Evolutionary conservation across 2,329 filamentous ascomycete species (phyloP).

Genomic region (Clarireedia sp.): DNA sequence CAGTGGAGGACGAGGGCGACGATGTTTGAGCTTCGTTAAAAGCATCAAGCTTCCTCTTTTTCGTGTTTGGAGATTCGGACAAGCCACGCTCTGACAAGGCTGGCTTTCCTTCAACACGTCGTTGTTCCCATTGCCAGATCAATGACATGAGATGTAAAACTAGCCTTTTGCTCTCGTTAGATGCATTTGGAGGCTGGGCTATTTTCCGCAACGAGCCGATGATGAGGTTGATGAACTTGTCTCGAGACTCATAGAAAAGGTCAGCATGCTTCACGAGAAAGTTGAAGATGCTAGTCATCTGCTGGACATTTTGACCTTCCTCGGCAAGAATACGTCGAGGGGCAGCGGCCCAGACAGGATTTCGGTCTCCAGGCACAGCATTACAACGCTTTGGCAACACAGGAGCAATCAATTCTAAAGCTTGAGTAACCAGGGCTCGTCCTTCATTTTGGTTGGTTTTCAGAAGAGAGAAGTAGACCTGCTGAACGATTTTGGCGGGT

Average conservation of each 20-base stretch:
- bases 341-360: slow-evolving; percentile 81
- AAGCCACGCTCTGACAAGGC: slow-evolving; percentile 34
- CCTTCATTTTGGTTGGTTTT: slow-evolving; percentile 95
- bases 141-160: slow-evolving; percentile 85
- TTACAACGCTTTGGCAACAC: slow-evolving; percentile 80
- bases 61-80: slow-evolving; percentile 64
- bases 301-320: slow-evolving; percentile 89
- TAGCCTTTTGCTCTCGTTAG: slow-evolving; percentile 84
- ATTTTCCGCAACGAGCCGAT: slow-evolving; percentile 86
- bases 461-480: slow-evolving; percentile 86
- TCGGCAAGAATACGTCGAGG: slow-evolving; percentile 87
- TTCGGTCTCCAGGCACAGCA: slow-evolving; percentile 57
- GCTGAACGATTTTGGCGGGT: slow-evolving; percentile 87
- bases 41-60: slow-evolving; percentile 66
- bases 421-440: slow-evolving; percentile 83
- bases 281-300: slow-evolving; percentile 95
- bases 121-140: slow-evolving; percentile 89
- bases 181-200: slow-evolving; percentile 72
- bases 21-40: slow-evolving; percentile 40
- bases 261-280: slow-evolving; percentile 90
- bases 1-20: slow-evolving; percentile 45
- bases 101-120: slow-evolving; percentile 57
- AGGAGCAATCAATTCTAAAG: slow-evolving; percentile 88
- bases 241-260: slow-evolving; percentile 88
- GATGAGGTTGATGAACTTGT: slow-evolving; percentile 83